Conservation (phyloP, 2,329 filamentous ascomycete species). For the Alternaria tenuissima region DNA sequence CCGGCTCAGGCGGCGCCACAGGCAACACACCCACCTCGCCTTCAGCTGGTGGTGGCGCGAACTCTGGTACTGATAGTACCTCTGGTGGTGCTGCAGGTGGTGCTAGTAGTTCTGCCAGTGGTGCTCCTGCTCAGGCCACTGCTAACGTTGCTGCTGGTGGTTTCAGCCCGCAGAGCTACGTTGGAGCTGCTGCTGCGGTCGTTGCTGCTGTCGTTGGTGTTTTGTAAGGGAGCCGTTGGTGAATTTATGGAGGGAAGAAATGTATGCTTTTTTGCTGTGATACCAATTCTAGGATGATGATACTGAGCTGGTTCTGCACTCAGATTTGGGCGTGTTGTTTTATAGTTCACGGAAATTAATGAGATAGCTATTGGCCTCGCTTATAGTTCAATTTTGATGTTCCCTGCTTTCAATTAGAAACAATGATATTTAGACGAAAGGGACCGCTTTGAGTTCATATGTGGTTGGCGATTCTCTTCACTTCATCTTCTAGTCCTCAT, state of each 20-base stretch:
- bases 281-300: background rate
- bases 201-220: slow-evolving; percentile 33
- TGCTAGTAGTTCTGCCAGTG: slow-evolving; percentile 20
- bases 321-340: background rate
- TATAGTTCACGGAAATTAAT: background rate
- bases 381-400: background rate
- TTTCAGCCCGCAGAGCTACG: slow-evolving; percentile 32
- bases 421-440: background rate
- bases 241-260: background rate
- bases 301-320: background rate
- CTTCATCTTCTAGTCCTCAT: background rate
- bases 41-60: slow-evolving; percentile 12
- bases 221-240: slow-evolving; percentile 26
- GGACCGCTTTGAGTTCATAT: background rate
- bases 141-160: slow-evolving; percentile 35
- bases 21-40: slow-evolving; percentile 19
- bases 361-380: background rate
- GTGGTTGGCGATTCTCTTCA: background rate
- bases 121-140: slow-evolving; percentile 35
- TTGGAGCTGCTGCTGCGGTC: slow-evolving; percentile 37
- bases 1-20: slow-evolving; percentile 25
- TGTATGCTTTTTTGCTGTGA: background rate
- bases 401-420: background rate
- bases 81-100: slow-evolving; percentile 14
- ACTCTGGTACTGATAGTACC: slow-evolving; percentile 14